Evolutionary conservation across 768 basidiomycete genomes (phyloP), one percentile per base, ranked within the genome.

Genomic region (Boletus patriciae): DNA sequence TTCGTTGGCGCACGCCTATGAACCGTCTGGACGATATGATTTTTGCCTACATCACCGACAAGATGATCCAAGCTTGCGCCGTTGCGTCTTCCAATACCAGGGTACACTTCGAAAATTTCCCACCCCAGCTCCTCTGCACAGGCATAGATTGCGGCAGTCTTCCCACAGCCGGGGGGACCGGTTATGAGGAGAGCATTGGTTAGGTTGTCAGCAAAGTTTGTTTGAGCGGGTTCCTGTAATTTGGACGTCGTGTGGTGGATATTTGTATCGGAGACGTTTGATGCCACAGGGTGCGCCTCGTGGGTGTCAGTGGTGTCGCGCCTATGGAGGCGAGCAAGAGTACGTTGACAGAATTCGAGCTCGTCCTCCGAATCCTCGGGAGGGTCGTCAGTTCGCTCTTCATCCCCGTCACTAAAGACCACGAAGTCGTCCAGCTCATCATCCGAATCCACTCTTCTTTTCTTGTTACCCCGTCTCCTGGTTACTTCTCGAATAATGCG

Each of bases 101-200:
- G 92, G 73, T 94, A 90, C 13, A 98, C 94, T 70, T 99, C 97
- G 66, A 98, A 97, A 13, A 98, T 85, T 48, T 95, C 92, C 92
- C 92, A 99, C 15, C 87, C 92, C 34, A 99, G 78, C 73, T 99
- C 96, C 52, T 86, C 84, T 6, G 94, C 93, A 66, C 94, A 95
- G 0, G 96, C 94, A 72, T 97, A 94, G 3, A 97, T 88, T 21
- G 92, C 83, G 2, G 92, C 87, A 6, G 94, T 95, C 76, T 99
- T 99, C 33, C 97, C 97, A 51, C 79, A 79, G 12, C 95, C 96
- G 33, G 81, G 73, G 1, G 93, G 94, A 1, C 97, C 97, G 42
- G 77, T 69, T 40, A 99, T 80, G 15, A 99, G 76, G 47, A 98
- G 89, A 0, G 93, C 88, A 70, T 98, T 98, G 46, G 87, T 86